Percentiles rank a stretch among this genome's conserved stretches.
Evolutionary conservation across 306 rosid genomes (phyloP).

Genomic region (Trifolium pratense): DNA sequence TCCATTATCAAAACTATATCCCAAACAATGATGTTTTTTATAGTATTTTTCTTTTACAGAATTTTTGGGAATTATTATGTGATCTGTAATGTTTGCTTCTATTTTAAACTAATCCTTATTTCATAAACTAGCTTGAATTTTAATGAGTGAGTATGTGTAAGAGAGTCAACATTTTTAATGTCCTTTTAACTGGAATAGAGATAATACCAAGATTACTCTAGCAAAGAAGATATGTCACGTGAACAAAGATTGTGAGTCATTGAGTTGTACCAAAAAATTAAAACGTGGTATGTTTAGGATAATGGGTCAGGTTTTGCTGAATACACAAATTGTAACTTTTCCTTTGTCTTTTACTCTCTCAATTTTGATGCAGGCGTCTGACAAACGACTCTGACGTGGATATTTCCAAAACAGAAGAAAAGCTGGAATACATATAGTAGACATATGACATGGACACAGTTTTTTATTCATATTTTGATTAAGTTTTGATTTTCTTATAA

Average conservation of each 20-base stretch:
- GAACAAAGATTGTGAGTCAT: neutral
- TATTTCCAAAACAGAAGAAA: neutral
- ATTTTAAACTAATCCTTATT: neutral
- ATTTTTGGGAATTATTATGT: neutral
- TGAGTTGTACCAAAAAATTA: neutral
- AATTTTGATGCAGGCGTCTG: neutral
- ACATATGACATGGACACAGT: neutral
- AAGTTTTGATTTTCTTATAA: neutral
- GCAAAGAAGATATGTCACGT: conserved; percentile 6
- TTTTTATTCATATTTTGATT: neutral
- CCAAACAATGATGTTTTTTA: neutral
- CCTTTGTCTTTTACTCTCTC: conserved; percentile 12
- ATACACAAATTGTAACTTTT: conserved; percentile 10
- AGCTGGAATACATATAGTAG: neutral
- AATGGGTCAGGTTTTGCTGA: neutral
- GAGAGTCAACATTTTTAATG: neutral
- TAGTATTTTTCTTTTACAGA: neutral
- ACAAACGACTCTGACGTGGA: conserved; percentile 28
- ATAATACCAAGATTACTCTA: neutral
- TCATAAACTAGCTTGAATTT: neutral
- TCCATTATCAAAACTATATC: too few species aligned
- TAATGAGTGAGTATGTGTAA: neutral
- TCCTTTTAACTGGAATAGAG: neutral
- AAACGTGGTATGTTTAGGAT: conserved; percentile 13
- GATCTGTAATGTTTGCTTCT: neutral